Evolutionary conservation across 1,139 yeast genomes (phyloP).

Genomic region (Geotrichum carabidarum): DNA sequence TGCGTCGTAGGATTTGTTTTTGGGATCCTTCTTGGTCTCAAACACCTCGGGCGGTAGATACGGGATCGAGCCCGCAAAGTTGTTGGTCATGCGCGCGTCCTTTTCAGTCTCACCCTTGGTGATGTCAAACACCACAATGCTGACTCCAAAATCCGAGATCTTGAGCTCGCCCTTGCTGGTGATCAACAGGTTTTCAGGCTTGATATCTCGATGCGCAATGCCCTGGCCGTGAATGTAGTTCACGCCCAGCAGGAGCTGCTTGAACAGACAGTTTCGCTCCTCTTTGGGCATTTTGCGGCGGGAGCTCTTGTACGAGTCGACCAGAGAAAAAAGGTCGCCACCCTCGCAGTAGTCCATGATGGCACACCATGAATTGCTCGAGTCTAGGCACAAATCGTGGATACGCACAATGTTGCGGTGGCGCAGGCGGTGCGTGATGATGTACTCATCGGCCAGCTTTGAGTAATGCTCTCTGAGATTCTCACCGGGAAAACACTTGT

Average conservation of each 20-base stretch:
- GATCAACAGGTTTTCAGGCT: conserved; percentile 63
- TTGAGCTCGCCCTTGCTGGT: conserved; percentile 66
- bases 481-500: conserved; percentile 44
- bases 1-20: conserved; percentile 55
- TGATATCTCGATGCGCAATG: conserved; percentile 67
- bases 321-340: conserved; percentile 63
- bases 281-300: conserved; percentile 29
- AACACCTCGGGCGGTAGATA: conserved; percentile 88
- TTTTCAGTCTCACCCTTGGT: conserved; percentile 11
- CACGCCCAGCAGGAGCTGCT: conserved; percentile 67
- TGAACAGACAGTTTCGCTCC: conserved; percentile 60
- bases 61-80: conserved; percentile 63
- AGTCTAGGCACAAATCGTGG: conserved; percentile 47
- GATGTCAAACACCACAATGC: conserved; percentile 18
- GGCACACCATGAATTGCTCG: conserved; percentile 46
- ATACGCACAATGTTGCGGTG: conserved; percentile 67
- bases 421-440: conserved; percentile 63
- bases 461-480: conserved; percentile 56
- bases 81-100: conserved; percentile 17
- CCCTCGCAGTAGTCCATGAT: conserved; percentile 76
- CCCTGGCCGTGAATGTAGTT: conserved; percentile 68
- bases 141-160: conserved; percentile 56
- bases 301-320: conserved; percentile 38
- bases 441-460: conserved; percentile 70
- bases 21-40: conserved; percentile 27